Evolutionary conservation across 2,329 filamentous ascomycete species (phyloP), one percentile per base, ranked within the genome.

Genomic region (Mycosphaerella arachidis): DNA sequence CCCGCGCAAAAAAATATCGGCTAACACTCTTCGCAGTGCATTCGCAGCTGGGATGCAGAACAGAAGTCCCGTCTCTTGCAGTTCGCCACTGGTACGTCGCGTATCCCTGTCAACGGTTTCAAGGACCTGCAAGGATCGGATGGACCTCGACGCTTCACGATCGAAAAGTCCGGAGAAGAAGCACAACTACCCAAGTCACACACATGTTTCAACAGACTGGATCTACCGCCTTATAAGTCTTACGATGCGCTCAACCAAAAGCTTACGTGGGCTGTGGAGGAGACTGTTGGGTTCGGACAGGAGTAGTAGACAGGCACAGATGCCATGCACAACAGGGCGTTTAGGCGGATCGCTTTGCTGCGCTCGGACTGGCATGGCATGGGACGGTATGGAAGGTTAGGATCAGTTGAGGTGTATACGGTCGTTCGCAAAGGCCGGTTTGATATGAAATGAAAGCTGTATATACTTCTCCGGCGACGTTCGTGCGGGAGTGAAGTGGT

Each of bases 41-140:
- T 99, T 66, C 88, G 93, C 67, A 91, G 86, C 63, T 99, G 94
- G 94, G 94, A 99, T 74, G 92, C 94, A 30, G 94, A 99, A 77
- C 94, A 99, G 77, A 99, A 99, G 81, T 96, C 91, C 56, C 88
- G 94, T 72, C 82, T 99, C 63, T 78, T 99, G 70, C 94, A 99
- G 76, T 99, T 99, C 74, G 94, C 94, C 0, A 99, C 94, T 8
- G 94, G 94, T 75, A 99, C 94, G 13, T 96, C 92, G 53, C 89
- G 94, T 79, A 99, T 99, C 67, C 94, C 94, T 0, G 94, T 99
- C 78, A 99, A 99, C 75, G 94, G 94, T 7, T 99, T 99, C 84
- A 99, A 99, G 79, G 94, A 99, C 81, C 81, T 99, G 55, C 94
- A 99, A 76, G 94, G 94, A 45, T 96, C 92, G 68, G 94, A 99